phyloP scores from a whole-genome alignment of 176 grass and related monocot genomes.

The Secale cereale region DNA sequence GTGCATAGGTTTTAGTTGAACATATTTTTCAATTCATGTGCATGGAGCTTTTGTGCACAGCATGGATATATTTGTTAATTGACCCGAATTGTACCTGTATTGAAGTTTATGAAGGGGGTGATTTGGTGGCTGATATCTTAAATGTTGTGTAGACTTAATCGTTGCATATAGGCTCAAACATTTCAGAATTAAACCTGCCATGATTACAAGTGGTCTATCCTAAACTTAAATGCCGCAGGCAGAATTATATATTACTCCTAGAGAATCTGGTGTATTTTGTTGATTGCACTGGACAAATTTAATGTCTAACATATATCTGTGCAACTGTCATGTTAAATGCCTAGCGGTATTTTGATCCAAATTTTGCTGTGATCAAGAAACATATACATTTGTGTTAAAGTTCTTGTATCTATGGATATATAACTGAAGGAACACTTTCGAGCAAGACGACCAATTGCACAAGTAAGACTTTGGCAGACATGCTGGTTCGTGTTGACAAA shows the following conservation, averaged over 20 bases:
- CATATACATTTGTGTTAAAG: not conserved
- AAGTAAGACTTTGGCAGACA: not conserved
- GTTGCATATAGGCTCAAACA: not conserved
- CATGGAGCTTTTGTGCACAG: not conserved
- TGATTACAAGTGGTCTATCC: not conserved
- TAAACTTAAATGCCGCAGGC: too few relatives aligned
- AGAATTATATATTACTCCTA: not conserved
- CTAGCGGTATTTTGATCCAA: not conserved
- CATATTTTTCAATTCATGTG: not conserved
- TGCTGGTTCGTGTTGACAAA: not conserved
- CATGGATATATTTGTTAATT: not conserved
- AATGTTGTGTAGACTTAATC: not conserved
- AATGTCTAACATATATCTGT: too few relatives aligned
- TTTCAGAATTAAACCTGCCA: not conserved
- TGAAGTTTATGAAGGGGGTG: not conserved
- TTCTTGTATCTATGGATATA: not conserved
- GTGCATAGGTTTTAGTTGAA: not conserved
- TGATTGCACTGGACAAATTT: not conserved
- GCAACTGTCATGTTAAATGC: too few relatives aligned
- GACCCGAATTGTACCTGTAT: not conserved
- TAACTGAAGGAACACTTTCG: constrained; percentile 11
- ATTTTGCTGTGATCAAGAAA: not conserved
- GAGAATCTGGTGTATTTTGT: not conserved
- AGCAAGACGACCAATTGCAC: not conserved
- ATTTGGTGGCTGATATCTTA: not conserved